A percentile compares a stretch with the other conserved stretches of the same genome.
phyloP scores from a whole-genome alignment of 306 rosid genomes.

The Gastrolobium bilobum region DNA sequence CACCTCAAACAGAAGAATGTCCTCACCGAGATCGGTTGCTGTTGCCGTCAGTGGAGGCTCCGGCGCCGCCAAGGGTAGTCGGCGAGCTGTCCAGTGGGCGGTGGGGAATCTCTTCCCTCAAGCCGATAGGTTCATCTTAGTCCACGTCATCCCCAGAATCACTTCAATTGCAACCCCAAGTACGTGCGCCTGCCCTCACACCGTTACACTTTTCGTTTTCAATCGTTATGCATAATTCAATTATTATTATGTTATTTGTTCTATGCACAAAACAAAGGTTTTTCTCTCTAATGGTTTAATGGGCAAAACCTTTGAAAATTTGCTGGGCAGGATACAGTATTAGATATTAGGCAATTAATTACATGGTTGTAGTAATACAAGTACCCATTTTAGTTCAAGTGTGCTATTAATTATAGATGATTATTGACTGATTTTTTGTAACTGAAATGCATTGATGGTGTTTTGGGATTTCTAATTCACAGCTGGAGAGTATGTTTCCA shows the following conservation, averaged over 20 bases:
- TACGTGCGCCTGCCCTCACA: constrained; percentile 32
- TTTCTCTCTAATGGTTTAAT: background rate
- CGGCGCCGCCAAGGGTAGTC: constrained; percentile 71
- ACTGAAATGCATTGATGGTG: constrained; percentile 42
- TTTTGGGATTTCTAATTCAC: constrained; percentile 41
- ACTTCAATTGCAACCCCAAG: constrained; percentile 79
- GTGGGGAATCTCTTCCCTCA: constrained; percentile 70
- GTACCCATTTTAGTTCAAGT: constrained; percentile 20
- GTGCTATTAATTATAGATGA: constrained; percentile 9
- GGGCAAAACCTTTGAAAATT: background rate
- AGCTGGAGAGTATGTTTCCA: constrained; percentile 79
- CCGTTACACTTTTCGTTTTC: background rate
- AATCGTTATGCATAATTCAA: background rate
- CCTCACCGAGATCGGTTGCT: constrained; percentile 68
- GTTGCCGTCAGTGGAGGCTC: constrained; percentile 75
- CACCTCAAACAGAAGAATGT: constrained; percentile 16
- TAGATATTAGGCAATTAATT: background rate
- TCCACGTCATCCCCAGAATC: constrained; percentile 87
- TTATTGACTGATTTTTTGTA: constrained; percentile 25
- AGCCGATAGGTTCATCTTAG: constrained; percentile 80
- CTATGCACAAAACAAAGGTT: background rate
- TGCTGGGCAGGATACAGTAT: background rate
- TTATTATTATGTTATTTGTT: background rate
- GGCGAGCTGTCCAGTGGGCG: constrained; percentile 87
- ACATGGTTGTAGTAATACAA: background rate